Evolutionary conservation across 805 yeast species (phyloP).

Genomic region (Blastobotrys muscicola): DNA sequence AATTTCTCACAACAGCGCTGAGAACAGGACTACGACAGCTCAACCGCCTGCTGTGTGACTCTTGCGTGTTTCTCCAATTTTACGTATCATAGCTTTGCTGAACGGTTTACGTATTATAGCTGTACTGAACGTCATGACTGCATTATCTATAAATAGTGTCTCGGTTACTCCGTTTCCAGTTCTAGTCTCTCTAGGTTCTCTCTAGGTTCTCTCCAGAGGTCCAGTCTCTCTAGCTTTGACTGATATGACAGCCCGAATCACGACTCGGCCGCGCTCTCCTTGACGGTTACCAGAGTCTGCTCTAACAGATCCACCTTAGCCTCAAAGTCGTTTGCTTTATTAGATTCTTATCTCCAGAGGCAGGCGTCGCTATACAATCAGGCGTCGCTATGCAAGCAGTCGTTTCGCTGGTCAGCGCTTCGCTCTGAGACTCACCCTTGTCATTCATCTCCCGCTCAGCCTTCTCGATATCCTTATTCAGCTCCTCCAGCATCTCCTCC

Average conservation of each 20-base stretch:
- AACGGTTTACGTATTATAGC: too few relatives aligned
- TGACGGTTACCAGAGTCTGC: not conserved
- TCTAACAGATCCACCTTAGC: constrained; percentile 3
- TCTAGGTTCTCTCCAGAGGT: too few relatives aligned
- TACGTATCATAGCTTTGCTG: too few relatives aligned
- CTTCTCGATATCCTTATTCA: constrained; percentile 4
- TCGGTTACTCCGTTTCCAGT: too few relatives aligned
- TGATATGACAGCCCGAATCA: constrained; percentile 4
- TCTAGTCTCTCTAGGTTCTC: too few relatives aligned
- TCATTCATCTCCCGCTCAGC: constrained; percentile 4
- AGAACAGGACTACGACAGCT: too few relatives aligned
- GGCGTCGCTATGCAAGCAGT: not conserved
- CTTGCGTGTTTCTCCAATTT: too few relatives aligned
- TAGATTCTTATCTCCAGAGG: constrained; percentile 3
- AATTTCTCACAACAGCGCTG: too few relatives aligned
- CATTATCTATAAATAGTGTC: too few relatives aligned
- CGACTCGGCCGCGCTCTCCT: constrained; percentile 13
- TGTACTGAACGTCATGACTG: too few relatives aligned
- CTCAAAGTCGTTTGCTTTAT: constrained; percentile 22
- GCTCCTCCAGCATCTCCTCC: constrained; percentile 4
- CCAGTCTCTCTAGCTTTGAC: too few relatives aligned
- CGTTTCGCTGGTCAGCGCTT: not conserved
- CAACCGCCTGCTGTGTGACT: too few relatives aligned
- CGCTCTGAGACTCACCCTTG: constrained; percentile 4
- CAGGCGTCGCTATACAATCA: not conserved